Base-by-base conservation (phyloP, 1,284 basidiomycete species). In the Rhodotorula sp. region DNA sequence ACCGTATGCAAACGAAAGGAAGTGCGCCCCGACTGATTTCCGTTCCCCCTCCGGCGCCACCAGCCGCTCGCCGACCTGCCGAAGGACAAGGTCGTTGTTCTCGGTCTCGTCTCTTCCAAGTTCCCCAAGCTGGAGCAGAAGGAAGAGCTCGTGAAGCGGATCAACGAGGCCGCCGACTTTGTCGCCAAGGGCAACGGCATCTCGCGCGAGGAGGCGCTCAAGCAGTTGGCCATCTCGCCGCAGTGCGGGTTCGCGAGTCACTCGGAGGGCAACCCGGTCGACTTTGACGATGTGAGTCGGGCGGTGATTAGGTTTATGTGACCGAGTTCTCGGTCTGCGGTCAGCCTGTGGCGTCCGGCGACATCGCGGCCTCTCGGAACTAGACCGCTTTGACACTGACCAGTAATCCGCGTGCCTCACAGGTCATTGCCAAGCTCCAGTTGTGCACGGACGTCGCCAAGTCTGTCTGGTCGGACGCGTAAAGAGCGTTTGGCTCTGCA, bases 21-120 rank as follows among this genome's bases (percentile, higher is more conserved):
- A 29, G 29, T 29, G 29, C 29, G 29, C 29, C 29, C 29, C 29
- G 29, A 29, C 29, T 29, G 29, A 29, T 29, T 29, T 29, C 29
- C 29, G 29, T 29, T 29, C 29, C 29, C 49, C 60, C 48, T 16
- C 51, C 48, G 31, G 57, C 47, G 20, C 51, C 21, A 20, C 51
- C 52, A 85, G 77, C 88, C 89, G 8, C 84, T 91, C 48, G 86
- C 83, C 74, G 79, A 87, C 76, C 83, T 93, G 21, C 90, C 91
- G 0, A 82, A 83, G 46, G 83, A 87, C 81, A 92, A 91, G 80
- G 83, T 85, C 15, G 87, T 87, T 59, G 88, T 92, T 15, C 84
- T 93, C 23, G 91, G 91, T 18, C 83, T 92, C 39, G 84, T 92
- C 61, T 88, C 89, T 1, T 89, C 87, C 46, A 92, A 93, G 81